Base-by-base conservation (phyloP, 2,329 filamentous ascomycete genomes). In the Fusarium lateritium region DNA sequence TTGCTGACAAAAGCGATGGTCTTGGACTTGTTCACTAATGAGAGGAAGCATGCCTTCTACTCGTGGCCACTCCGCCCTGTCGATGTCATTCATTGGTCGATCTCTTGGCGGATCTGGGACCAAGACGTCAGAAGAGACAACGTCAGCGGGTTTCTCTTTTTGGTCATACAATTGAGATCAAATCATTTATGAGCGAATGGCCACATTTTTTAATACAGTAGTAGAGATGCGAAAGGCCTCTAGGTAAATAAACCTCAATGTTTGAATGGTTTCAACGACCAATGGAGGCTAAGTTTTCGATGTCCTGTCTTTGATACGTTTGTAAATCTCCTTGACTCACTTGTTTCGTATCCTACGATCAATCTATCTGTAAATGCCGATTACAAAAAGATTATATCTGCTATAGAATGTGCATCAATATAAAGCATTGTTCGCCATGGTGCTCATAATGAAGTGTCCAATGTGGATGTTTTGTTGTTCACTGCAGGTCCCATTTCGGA, bases 11-110 rank as follows among this genome's bases (percentile, higher is more conserved):
- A 44, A 26, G 26, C 39, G 46, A 24, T 42, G 31, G 26, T 58
- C 43, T 49, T 43, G 53, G 46, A 36, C n/a, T 62, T 42, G 42
- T 69, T 60, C 62, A 70, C 62, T 70, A 40, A 45, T 59, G 38
- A 22, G 33, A 21, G 22, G 24, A 36, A 38, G 33, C 46, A 47
- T n/a, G n/a, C 28, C 49, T 24, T 22, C 26, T 43, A 43, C 19
- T 28, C 34, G 42, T 47, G 38, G 22, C 53, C 39, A 36, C 43
- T 50, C 17, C 52, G 52, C 55, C 45, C 51, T 65, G 51, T 33
- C 45, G 31, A 58, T 68, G 44, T 68, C 67, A 71, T 33, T 14
- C 10, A 46, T 65, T 54, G 54, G 61, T 13, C 22, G 38, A 54
- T 54, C 38, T 59, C 40, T 38, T 28, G 28, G 54, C 43, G 43